Percentiles rank a stretch among this genome's conserved stretches.
phyloP scores from a whole-genome alignment of 2,329 filamentous ascomycete genomes.

The Aspergillus oerlinghausenensis region DNA sequence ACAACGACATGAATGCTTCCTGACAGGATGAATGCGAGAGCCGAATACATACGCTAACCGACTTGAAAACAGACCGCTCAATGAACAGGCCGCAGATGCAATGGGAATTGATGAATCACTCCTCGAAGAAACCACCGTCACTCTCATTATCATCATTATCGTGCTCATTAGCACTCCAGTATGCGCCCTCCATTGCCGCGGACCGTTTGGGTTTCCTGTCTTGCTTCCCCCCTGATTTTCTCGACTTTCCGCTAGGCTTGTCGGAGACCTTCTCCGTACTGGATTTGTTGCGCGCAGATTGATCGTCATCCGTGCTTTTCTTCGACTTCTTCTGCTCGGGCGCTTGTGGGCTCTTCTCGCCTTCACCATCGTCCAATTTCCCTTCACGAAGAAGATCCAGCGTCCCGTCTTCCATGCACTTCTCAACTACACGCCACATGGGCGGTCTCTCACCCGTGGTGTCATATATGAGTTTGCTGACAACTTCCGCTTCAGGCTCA shows the following conservation, averaged over 20 bases:
- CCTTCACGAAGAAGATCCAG: constrained; percentile 41
- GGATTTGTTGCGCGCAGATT: constrained; percentile 5
- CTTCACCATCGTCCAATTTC: constrained; percentile 25
- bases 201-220: constrained; percentile 3
- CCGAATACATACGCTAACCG: not conserved
- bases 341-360: not conserved
- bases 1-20: not conserved
- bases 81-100: not conserved
- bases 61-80: not conserved
- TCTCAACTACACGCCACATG: constrained; percentile 43
- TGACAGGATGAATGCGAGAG: not conserved
- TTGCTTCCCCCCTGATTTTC: constrained; percentile 4
- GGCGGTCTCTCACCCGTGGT: constrained; percentile 30
- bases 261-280: constrained; percentile 5
- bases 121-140: constrained; percentile 41
- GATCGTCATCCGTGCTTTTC: constrained; percentile 6
- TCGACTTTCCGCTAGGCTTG: constrained; percentile 5
- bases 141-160: constrained; percentile 25
- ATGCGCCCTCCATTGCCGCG: not conserved
- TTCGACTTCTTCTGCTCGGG: constrained; percentile 4
- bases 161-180: constrained; percentile 6
- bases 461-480: constrained; percentile 11
- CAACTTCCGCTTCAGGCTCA: constrained; percentile 17
- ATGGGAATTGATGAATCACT: constrained; percentile 6
- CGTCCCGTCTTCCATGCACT: constrained; percentile 40